These are phyloP conservation scores for Andrographis paniculata DNA, from an alignment of 305 asterid genomes.

Conservation along the genomic window DNA sequence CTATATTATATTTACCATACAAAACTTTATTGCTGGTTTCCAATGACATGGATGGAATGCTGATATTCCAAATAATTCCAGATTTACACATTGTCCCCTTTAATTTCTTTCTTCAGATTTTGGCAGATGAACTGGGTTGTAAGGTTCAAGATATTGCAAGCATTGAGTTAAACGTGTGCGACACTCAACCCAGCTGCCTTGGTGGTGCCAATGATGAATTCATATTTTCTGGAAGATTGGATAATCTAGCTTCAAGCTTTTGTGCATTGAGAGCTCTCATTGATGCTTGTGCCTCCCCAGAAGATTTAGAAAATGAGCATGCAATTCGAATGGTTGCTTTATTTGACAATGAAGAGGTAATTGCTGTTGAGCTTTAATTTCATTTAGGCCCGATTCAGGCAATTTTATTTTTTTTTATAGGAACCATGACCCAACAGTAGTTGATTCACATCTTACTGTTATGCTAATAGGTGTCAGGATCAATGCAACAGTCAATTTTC, in stretches of 20 bases:
- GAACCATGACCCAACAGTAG: too few species aligned
- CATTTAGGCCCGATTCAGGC: conserved; percentile 5
- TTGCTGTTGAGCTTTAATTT: conserved; percentile 12
- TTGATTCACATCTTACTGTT: too few species aligned
- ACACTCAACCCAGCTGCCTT: conserved; percentile 96
- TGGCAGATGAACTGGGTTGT: conserved; percentile 87
- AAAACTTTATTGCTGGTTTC: background rate
- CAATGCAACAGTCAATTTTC: background rate
- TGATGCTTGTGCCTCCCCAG: conserved; percentile 70
- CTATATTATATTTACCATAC: too few species aligned
- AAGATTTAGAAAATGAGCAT: conserved; percentile 63
- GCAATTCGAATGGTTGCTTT: conserved; percentile 88
- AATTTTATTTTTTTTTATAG: too few species aligned
- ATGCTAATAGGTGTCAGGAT: background rate
- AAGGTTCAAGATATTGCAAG: conserved; percentile 68
- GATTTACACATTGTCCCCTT: background rate
- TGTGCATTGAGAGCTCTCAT: conserved; percentile 93
- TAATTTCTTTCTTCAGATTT: conserved; percentile 40
- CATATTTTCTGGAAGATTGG: conserved; percentile 97
- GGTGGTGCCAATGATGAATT: conserved; percentile 96
- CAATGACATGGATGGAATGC: background rate
- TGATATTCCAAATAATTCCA: too few species aligned
- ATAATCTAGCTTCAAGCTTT: conserved; percentile 94
- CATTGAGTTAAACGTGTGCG: conserved; percentile 88
- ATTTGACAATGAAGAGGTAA: conserved; percentile 96